Conservation (phyloP, 192 early-diverging fungal genomes). For the Mortierella alpina region DNA sequence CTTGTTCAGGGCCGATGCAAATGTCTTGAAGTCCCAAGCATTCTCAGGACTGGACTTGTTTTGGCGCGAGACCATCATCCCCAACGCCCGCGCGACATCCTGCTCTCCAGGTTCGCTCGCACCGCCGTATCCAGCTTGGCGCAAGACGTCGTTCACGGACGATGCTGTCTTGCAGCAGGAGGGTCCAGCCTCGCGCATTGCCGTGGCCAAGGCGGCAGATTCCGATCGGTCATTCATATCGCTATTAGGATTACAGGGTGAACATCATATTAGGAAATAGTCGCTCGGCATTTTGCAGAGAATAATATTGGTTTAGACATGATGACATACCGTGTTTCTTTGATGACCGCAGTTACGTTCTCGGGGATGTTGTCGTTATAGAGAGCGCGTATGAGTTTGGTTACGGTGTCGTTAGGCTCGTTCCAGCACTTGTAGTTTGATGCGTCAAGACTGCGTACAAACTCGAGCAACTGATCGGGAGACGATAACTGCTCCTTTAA, state of each 20-base stretch:
- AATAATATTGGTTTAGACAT: not conserved
- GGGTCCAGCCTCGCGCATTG: slow-evolving; percentile 64
- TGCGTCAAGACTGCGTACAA: slow-evolving; percentile 40
- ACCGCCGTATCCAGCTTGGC: slow-evolving; percentile 50
- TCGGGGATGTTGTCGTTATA: slow-evolving; percentile 46
- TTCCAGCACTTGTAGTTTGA: slow-evolving; percentile 41
- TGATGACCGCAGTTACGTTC: slow-evolving; percentile 18
- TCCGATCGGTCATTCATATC: slow-evolving; percentile 48
- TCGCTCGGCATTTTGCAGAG: not conserved
- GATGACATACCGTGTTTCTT: slow-evolving; percentile 38
- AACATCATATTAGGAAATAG: slow-evolving; percentile 2
- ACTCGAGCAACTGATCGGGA: slow-evolving; percentile 25
- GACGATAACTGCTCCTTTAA: slow-evolving; percentile 43
- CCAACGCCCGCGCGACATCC: slow-evolving; percentile 70
- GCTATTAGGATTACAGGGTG: slow-evolving; percentile 14
- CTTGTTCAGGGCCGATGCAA: slow-evolving; percentile 67
- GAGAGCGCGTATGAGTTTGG: slow-evolving; percentile 30
- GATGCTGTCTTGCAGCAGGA: slow-evolving; percentile 57
- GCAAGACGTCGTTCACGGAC: slow-evolving; percentile 57
- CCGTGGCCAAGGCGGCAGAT: slow-evolving; percentile 47
- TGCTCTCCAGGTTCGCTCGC: slow-evolving; percentile 53
- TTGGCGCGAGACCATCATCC: slow-evolving; percentile 68
- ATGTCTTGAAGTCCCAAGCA: slow-evolving; percentile 73
- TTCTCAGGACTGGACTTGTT: slow-evolving; percentile 51
- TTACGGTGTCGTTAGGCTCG: slow-evolving; percentile 47